phyloP scores from a whole-genome alignment of 768 basidiomycete genomes.

The Trametes cingulata region DNA sequence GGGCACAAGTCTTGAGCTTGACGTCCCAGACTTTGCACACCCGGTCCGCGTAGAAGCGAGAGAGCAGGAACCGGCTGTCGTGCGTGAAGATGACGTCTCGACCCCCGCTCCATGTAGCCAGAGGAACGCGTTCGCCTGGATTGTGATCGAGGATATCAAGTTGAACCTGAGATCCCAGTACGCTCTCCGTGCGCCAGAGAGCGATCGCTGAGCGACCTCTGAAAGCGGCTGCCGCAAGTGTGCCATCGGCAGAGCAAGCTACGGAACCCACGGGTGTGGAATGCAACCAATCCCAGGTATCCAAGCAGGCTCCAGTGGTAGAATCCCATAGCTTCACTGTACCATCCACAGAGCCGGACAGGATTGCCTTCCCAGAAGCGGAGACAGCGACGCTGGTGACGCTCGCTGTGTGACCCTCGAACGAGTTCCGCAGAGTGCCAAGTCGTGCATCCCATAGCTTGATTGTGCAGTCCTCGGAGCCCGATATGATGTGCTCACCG shows the following conservation, averaged over 20 bases:
- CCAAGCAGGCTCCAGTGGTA: conserved; percentile 34
- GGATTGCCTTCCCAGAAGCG: conserved; percentile 28
- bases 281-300: conserved; percentile 29
- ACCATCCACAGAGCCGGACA: conserved; percentile 31
- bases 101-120: background rate
- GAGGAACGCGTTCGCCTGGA: too few relatives aligned
- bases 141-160: too few relatives aligned
- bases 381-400: conserved; percentile 30
- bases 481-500: conserved; percentile 2
- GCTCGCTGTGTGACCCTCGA: conserved; percentile 11
- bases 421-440: background rate
- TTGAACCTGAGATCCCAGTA: too few relatives aligned
- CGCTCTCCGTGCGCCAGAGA: background rate
- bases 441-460: conserved; percentile 7
- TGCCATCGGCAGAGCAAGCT: background rate
- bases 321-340: conserved; percentile 31
- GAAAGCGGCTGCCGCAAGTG: background rate
- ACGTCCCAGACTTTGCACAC: background rate
- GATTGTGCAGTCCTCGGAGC: background rate
- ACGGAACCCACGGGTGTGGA: background rate
- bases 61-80: background rate
- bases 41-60: background rate
- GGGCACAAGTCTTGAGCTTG: conserved; percentile 3
- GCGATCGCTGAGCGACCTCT: background rate
- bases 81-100: background rate